Evolutionary conservation across 176 grass and related monocot species (phyloP).

Genomic region (Phragmites australis): DNA sequence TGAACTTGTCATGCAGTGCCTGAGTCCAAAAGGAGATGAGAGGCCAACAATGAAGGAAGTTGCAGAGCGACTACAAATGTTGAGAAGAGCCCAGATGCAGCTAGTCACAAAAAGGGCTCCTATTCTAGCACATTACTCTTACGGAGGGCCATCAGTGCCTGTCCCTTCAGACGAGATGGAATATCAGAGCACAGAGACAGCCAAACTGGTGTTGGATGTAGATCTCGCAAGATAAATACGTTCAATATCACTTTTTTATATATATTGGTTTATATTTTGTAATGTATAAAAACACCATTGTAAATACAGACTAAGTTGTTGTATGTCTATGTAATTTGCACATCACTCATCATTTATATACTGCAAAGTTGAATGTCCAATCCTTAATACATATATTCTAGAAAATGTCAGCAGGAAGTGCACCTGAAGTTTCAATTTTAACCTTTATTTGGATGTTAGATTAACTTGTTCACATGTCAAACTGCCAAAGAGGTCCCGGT

Average conservation of each 20-base stretch:
- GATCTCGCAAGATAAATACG: neutral
- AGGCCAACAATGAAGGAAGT: slow-evolving; percentile 38
- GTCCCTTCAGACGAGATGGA: neutral
- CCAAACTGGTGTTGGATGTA: slow-evolving; percentile 19
- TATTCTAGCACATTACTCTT: neutral
- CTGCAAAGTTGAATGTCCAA: neutral
- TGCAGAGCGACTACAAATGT: slow-evolving; percentile 20
- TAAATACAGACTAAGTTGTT: neutral
- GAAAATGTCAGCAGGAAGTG: neutral
- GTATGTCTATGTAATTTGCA: neutral
- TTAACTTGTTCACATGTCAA: neutral
- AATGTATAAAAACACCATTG: neutral
- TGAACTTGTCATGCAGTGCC: neutral
- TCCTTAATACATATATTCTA: neutral
- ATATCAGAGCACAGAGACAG: slow-evolving; percentile 13
- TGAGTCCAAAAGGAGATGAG: slow-evolving; percentile 9
- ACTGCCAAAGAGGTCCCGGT: neutral
- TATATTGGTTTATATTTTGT: neutral
- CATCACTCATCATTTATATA: neutral
- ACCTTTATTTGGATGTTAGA: neutral
- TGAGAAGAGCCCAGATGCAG: slow-evolving; percentile 20
- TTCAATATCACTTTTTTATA: neutral
- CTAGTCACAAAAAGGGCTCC: neutral
- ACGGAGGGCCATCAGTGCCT: neutral
- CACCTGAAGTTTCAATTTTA: neutral